phyloP scores from a whole-genome alignment of 108 stramenopile genomes.

The Hondaea fermentalgiana region DNA sequence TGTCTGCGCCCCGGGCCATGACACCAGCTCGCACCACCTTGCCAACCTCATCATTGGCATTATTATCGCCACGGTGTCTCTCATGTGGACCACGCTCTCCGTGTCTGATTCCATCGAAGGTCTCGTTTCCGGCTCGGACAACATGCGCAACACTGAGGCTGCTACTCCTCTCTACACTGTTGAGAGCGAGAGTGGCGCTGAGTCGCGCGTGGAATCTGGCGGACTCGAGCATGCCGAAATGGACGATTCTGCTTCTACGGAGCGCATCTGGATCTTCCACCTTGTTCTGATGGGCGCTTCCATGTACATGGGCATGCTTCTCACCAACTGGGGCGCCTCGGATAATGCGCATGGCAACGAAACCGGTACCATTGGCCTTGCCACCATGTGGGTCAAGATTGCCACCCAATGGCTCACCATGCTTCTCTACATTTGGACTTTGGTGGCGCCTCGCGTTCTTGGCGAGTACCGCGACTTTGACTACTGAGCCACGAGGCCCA shows the following conservation, averaged over 20 bases:
- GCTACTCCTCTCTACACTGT: slow-evolving; percentile 8
- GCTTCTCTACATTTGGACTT: slow-evolving; percentile 9
- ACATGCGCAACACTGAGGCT: background rate
- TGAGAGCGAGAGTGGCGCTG: background rate
- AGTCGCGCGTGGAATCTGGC: background rate
- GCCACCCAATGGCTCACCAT: slow-evolving; percentile 10
- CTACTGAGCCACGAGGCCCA: background rate
- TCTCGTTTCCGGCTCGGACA: background rate
- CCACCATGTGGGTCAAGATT: slow-evolving; percentile 3
- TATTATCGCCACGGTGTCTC: background rate
- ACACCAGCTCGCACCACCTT: background rate
- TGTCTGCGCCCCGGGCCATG: background rate
- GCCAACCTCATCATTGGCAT: background rate
- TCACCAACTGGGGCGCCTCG: slow-evolving; percentile 1
- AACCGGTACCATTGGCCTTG: background rate
- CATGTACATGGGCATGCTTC: slow-evolving; percentile 13
- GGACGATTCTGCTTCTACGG: background rate
- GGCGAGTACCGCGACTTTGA: slow-evolving; percentile 13
- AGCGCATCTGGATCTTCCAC: slow-evolving; percentile 12
- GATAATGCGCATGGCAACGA: slow-evolving; percentile 13
- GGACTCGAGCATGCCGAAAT: background rate
- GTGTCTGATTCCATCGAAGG: background rate
- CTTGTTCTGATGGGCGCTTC: background rate
- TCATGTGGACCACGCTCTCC: background rate
- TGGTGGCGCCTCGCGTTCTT: background rate